These are phyloP conservation scores for Strobilomyces dryophilus DNA, from an alignment of 768 basidiomycete genomes.

Conservation along the genomic window DNA sequence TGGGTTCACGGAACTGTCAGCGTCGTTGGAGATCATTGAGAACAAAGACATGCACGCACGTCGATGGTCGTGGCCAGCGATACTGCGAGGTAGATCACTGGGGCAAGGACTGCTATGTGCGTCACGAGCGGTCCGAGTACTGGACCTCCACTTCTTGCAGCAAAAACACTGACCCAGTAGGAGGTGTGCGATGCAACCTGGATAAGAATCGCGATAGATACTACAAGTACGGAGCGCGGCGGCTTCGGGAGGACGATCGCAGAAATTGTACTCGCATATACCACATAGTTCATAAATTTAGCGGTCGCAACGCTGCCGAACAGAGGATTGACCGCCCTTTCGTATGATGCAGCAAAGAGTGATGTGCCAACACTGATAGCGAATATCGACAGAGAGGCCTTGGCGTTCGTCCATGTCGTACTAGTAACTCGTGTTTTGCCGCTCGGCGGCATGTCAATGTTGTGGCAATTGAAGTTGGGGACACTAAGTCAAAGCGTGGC, in stretches of 20 bases:
- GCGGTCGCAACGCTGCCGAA: constrained; percentile 60
- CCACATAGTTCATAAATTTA: constrained; percentile 41
- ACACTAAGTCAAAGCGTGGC: too few species aligned
- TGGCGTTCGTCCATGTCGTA: constrained; percentile 11
- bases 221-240: constrained; percentile 19
- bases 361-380: constrained; percentile 39
- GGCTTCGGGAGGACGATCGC: constrained; percentile 31
- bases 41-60: constrained; percentile 29
- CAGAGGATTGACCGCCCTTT: constrained; percentile 60
- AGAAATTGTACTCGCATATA: constrained; percentile 35
- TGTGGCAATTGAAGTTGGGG: too few species aligned
- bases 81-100: constrained; percentile 50
- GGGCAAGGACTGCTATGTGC: constrained; percentile 53
- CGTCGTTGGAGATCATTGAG: neutral
- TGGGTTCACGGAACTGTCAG: constrained; percentile 1
- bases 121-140: constrained; percentile 55
- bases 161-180: constrained; percentile 62
- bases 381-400: constrained; percentile 24
- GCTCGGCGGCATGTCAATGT: neutral
- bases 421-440: neutral
- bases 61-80: constrained; percentile 40
- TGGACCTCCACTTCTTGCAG: constrained; percentile 49
- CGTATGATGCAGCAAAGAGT: constrained; percentile 57
- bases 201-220: constrained; percentile 38
- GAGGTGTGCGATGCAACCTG: constrained; percentile 55